These are phyloP conservation scores for Drechslera avenae DNA, from an alignment of 2,329 filamentous ascomycete genomes.

Conservation along the genomic window DNA sequence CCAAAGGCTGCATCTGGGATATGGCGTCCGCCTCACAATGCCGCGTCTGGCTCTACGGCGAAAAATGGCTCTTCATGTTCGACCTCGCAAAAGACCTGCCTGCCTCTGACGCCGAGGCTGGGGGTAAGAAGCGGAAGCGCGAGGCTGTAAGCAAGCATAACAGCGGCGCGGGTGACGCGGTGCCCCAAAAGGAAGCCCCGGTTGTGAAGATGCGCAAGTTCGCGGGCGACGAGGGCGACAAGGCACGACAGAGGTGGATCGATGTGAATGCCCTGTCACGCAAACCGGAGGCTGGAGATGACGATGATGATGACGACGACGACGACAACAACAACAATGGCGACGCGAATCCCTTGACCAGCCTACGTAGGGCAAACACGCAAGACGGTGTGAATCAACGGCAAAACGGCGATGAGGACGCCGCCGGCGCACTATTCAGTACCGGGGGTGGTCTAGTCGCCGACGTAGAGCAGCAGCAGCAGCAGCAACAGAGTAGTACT, in stretches of 20 bases:
- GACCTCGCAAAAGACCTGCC: constrained; percentile 75
- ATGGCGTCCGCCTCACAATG: constrained; percentile 52
- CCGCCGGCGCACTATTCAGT: neutral
- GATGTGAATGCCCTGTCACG: constrained; percentile 31
- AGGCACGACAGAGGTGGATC: constrained; percentile 35
- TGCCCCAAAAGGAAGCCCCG: constrained; percentile 54
- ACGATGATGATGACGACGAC: constrained; percentile 26
- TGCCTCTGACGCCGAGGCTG: constrained; percentile 22
- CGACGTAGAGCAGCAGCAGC: constrained; percentile 26
- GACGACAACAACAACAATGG: constrained; percentile 48
- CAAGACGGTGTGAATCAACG: constrained; percentile 22
- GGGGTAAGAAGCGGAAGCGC: constrained; percentile 40
- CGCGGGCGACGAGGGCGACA: constrained; percentile 46
- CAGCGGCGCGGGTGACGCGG: constrained; percentile 62
- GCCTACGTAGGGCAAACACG: constrained; percentile 32
- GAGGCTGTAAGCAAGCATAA: constrained; percentile 38
- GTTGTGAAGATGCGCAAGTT: constrained; percentile 57
- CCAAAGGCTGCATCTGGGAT: constrained; percentile 87
- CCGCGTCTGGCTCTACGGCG: constrained; percentile 86
- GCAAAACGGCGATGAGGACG: constrained; percentile 22
- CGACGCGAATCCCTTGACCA: constrained; percentile 28
- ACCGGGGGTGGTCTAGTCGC: constrained; percentile 21
- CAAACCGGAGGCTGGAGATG: constrained; percentile 35
- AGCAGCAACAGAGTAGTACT: no score
- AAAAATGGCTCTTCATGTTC: constrained; percentile 89